Evolutionary conservation across 164 flowering plant genomes (phyloP).

Genomic region (Nelumbo lutea): DNA sequence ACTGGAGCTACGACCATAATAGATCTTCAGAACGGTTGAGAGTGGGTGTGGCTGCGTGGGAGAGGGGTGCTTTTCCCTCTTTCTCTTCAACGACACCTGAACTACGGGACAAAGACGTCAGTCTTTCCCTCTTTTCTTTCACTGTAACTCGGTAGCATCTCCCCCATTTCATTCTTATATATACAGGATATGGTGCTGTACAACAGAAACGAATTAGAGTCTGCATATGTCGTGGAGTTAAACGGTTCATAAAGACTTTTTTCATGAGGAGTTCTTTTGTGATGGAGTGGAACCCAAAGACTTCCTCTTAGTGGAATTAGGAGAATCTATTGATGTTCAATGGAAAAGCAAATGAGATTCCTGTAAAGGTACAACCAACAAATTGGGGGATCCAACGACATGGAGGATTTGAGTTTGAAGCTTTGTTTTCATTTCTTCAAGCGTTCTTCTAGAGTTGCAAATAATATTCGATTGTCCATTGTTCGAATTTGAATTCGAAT

Average conservation of each 20-base stretch:
- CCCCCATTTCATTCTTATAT: neutral
- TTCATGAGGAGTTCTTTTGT: conserved; percentile 22
- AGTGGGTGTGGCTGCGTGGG: no score
- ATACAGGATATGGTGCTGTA: neutral
- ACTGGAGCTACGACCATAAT: no score
- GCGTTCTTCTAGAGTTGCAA: no score
- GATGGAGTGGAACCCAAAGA: conserved; percentile 50
- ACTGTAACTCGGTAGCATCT: no score
- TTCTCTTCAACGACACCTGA: no score
- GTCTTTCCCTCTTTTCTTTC: no score
- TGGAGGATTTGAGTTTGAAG: conserved; percentile 31
- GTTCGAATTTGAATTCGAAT: no score
- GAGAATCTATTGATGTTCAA: conserved; percentile 33
- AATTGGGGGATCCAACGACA: conserved; percentile 51
- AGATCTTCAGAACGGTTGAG: no score
- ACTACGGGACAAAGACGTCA: no score
- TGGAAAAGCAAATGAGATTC: conserved; percentile 28
- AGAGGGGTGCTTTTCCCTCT: no score
- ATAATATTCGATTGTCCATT: no score
- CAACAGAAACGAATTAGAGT: neutral
- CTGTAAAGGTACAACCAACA: conserved; percentile 23
- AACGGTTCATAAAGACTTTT: conserved; percentile 1
- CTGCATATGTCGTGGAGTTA: neutral
- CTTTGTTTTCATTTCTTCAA: no score
- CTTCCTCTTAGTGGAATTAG: conserved; percentile 48